Base-by-base conservation (phyloP, 495 filamentous ascomycete genomes). In the Melanomma pulvis-pyrius region DNA sequence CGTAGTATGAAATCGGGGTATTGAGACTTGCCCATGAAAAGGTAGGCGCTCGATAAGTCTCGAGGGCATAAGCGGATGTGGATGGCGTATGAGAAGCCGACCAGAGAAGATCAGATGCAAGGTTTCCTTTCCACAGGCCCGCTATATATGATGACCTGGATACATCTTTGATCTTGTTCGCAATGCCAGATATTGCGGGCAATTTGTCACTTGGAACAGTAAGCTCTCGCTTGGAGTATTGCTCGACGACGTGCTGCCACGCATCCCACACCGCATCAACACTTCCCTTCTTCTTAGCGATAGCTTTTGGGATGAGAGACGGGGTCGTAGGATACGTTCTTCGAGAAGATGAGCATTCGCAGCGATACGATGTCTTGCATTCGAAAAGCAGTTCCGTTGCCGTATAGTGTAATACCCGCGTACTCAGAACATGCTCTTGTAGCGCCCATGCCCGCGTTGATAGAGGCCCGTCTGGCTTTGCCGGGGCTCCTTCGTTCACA, bases 301-400 rank as follows among this genome's bases (percentile, higher is more conserved):
- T 63, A 0, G 59, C 59, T 53, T 63, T 59, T 2, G 59, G 65
- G 25, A 68, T 59, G 1, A 68, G 30, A 15, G 65, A 17, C 0
- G 59, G 65, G 8, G 60, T 68, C 11, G 57, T 68, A 5, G 65
- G 59, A 28, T 57, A 53, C 11, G 17, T 17, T 34, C 51, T 68
- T 19, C 59, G 34, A 21, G 51, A 49, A 7, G 52, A 59, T 2
- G 17, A 1, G 29, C 69, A 70, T 57, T 68, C 73, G 66, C 65
- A 72, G 26, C 59, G 47, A 32, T 60, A 44, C 11, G 32, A 63
- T 1, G 54, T 66, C 12, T 55, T 62, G 51, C 73, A 74, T 59
- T 75, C 73, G 48, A 70, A 75, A n/a, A 65, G 29, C 34, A 73
- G 24, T 41, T 68, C 71, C 1, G 53, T 61, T 12, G 39, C 57